Evolutionary conservation across 306 rosid genomes (phyloP), one percentile per base, ranked within the genome.

Genomic region (Dryas alaskensis): DNA sequence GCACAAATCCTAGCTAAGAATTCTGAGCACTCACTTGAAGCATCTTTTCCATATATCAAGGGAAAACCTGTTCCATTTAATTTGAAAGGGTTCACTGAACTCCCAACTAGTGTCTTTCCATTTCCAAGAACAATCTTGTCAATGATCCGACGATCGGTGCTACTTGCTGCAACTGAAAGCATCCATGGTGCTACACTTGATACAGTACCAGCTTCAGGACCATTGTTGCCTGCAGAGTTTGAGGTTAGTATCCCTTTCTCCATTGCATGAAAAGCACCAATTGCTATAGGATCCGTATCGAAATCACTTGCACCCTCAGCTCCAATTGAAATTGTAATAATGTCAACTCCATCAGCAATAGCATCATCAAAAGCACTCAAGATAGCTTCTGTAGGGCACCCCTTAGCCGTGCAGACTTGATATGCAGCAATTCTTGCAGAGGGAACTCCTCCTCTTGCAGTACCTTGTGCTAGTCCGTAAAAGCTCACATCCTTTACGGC

Each of bases 351-450:
- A 46, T 65, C 70, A 3, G 54, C 70, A 10, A 65, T 65, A 19
- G 54, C 70, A 46, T 65, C 70, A 12, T 65, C 70, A 45, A 65
- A 65, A n/a, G 70, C 70, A 65, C 53, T 53, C 53, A 45, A 44
- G 31, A 65, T 10, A 10, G 40, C 53, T 5, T 65, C 70, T 9
- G 4, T 5, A 60, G 65, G 19, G n/a, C 65, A 60, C 65, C 65
- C 54, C 7, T 10, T 1, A 65, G 1, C 0, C 10, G 12, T 16
- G 13, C 70, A 65, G 16, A 45, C 70, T 45, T 65, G 45, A 4
- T 65, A 65, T 10, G 54, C 10, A 46, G 70, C 54, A 22, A 65
- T 46, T 11, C 70, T 65, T 0, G 51, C 58, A 0, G 40, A 10
- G 0, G 1, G 22, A 75, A 72, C 27, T 64, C 85, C 10, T 0